Evolutionary conservation across 169 alveolate species (phyloP).

Genomic region (Perkinsus chesapeaki): DNA sequence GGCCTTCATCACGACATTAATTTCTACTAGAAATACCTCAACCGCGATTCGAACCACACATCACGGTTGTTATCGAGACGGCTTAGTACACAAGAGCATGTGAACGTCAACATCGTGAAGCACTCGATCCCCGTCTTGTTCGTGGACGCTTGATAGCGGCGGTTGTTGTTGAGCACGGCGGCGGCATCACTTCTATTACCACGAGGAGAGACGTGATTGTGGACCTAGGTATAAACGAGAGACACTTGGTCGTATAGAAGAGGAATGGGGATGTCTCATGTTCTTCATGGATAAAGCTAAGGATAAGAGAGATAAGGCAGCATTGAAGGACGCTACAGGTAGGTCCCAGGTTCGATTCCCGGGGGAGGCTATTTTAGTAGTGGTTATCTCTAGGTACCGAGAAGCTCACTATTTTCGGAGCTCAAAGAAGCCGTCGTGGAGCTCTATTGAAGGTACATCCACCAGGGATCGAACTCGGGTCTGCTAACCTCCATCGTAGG

Average conservation of each 20-base stretch:
- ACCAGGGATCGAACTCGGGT: not conserved
- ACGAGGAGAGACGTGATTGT: not conserved
- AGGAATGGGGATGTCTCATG: constrained; percentile 13
- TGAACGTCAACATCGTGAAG: too few species aligned
- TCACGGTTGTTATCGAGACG: too few species aligned
- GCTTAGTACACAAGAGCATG: too few species aligned
- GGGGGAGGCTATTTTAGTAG: not conserved
- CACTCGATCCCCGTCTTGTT: too few species aligned
- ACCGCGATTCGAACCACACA: not conserved
- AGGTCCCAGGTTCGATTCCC: not conserved
- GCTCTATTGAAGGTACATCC: not conserved
- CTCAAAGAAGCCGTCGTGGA: not conserved
- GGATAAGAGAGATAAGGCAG: constrained; percentile 1
- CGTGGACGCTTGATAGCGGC: too few species aligned
- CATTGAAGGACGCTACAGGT: not conserved
- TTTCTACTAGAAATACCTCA: not conserved
- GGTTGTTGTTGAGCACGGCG: too few species aligned
- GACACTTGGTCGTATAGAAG: not conserved
- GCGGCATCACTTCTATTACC: constrained; percentile 2
- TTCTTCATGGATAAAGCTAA: constrained; percentile 6
- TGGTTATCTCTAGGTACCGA: constrained; percentile 1
- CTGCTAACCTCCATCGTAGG: not conserved
- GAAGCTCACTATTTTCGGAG: constrained; percentile 1
- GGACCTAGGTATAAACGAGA: not conserved
- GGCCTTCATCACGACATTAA: too few species aligned